A percentile compares a stretch with the other conserved stretches of the same genome.
phyloP scores from a whole-genome alignment of 192 early-diverging fungal genomes.

The Backusella tuberculispora region DNA sequence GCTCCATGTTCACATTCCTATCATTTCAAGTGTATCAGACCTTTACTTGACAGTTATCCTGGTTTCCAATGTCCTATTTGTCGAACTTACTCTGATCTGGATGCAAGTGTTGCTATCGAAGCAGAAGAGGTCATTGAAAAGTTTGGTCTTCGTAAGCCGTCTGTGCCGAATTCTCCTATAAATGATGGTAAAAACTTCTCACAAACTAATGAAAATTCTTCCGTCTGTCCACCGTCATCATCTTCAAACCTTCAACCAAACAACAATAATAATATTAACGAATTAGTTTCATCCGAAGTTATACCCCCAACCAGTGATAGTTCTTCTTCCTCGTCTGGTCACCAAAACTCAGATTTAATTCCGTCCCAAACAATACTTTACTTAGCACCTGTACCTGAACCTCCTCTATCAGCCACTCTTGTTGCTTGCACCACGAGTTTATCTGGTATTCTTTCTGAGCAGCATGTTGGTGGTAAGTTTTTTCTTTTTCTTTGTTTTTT shows the following conservation, averaged over 20 bases:
- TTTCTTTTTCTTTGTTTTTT: neutral
- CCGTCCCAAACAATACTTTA: slow-evolving; percentile 6
- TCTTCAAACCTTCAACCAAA: neutral
- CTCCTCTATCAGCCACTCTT: slow-evolving; percentile 14
- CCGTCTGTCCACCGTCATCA: neutral
- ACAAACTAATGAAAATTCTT: neutral
- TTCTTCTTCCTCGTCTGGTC: neutral
- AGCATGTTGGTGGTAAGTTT: slow-evolving; percentile 9
- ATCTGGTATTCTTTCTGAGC: slow-evolving; percentile 17
- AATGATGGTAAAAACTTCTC: neutral
- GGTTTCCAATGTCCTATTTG: slow-evolving; percentile 84
- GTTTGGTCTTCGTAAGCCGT: slow-evolving; percentile 19
- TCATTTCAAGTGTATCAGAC: slow-evolving; percentile 86
- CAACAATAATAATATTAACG: neutral
- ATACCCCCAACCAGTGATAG: neutral
- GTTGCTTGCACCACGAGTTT: slow-evolving; percentile 18
- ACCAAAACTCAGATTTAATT: slow-evolving; percentile 6
- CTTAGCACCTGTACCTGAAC: neutral
- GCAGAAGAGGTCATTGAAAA: slow-evolving; percentile 40
- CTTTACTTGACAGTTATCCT: slow-evolving; percentile 62
- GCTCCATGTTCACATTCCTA: slow-evolving; percentile 87
- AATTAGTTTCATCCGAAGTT: neutral
- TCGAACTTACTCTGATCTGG: slow-evolving; percentile 84
- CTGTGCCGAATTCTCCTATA: neutral
- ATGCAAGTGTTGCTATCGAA: slow-evolving; percentile 64